These are phyloP conservation scores for Boletus rufocinnamomeus DNA, from an alignment of 768 basidiomycete genomes.

Conservation along the genomic window DNA sequence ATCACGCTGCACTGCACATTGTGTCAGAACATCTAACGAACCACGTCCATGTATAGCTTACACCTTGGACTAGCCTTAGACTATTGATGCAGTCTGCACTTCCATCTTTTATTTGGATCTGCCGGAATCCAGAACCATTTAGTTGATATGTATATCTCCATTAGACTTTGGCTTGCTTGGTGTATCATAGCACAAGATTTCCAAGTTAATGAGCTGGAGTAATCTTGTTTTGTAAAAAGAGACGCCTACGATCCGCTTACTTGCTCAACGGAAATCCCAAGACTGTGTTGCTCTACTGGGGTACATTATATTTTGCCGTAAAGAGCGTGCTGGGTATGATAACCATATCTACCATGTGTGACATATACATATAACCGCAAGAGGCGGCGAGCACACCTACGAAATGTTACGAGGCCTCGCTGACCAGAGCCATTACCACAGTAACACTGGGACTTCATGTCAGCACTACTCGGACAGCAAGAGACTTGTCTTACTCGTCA, in stretches of 20 bases:
- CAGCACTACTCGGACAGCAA: constrained; percentile 8
- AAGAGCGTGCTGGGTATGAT: background rate
- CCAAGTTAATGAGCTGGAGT: constrained; percentile 14
- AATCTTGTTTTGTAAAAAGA: constrained; percentile 7
- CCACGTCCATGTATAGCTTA: constrained; percentile 10
- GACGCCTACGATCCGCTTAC: background rate
- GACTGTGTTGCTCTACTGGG: background rate
- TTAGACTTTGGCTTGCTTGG: constrained; percentile 24
- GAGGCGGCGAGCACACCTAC: background rate
- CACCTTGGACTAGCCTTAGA: constrained; percentile 13
- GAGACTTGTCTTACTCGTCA: constrained; percentile 63
- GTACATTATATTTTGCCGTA: background rate
- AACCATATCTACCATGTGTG: background rate
- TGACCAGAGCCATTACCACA: constrained; percentile 66
- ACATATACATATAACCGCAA: background rate
- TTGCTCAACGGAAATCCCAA: background rate
- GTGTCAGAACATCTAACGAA: constrained; percentile 81
- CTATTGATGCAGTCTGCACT: constrained; percentile 1
- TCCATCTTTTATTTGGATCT: constrained; percentile 16
- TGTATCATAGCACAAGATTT: constrained; percentile 34
- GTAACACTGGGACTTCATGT: constrained; percentile 54
- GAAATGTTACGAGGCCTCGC: constrained; percentile 51
- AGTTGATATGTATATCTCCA: constrained; percentile 29
- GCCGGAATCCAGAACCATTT: constrained; percentile 25
- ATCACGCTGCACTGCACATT: constrained; percentile 79